Evolutionary conservation across 2,329 filamentous ascomycete species (phyloP).

Genomic region (Lasiodiplodia citricola): DNA sequence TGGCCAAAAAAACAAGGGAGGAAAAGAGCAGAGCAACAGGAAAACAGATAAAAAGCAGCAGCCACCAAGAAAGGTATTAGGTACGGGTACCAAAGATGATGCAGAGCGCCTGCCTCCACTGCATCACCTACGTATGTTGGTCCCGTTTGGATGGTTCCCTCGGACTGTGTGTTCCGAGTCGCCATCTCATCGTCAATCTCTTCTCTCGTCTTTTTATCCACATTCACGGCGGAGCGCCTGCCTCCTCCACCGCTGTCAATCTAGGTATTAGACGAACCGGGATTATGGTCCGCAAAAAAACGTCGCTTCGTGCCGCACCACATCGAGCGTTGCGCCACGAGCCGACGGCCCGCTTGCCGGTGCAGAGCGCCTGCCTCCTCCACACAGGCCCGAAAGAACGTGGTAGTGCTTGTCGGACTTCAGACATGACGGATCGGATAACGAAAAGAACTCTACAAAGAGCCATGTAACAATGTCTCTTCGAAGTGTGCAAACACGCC

Average conservation of each 20-base stretch:
- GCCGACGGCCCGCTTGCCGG: background rate
- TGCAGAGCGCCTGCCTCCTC: slow-evolving; percentile 26
- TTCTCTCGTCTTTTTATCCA: slow-evolving; percentile 3
- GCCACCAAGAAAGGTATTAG: slow-evolving; percentile 9
- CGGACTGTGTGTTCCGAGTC: slow-evolving; percentile 13
- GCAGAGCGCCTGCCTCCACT: slow-evolving; percentile 27
- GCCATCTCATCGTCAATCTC: slow-evolving; percentile 4
- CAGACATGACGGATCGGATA: background rate
- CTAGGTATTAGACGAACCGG: slow-evolving; percentile 18
- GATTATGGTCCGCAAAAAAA: slow-evolving; percentile 14
- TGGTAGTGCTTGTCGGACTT: slow-evolving; percentile 4
- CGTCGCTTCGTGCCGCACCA: background rate
- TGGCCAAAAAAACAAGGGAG: slow-evolving; percentile 10
- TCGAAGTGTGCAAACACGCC: background rate
- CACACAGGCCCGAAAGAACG: slow-evolving; percentile 19
- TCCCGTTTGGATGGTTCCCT: slow-evolving; percentile 1
- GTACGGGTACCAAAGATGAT: slow-evolving; percentile 5
- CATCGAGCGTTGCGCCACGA: slow-evolving; percentile 9
- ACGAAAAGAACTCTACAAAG: slow-evolving; percentile 8
- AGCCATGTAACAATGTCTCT: slow-evolving; percentile 14
- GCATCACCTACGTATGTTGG: slow-evolving; percentile 5
- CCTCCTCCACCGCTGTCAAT: slow-evolving; percentile 24
- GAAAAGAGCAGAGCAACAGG: background rate
- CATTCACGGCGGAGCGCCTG: slow-evolving; percentile 22
- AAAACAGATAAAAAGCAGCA: background rate